phyloP scores from a whole-genome alignment of 805 yeast species.

The Lipomyces yamadae region DNA sequence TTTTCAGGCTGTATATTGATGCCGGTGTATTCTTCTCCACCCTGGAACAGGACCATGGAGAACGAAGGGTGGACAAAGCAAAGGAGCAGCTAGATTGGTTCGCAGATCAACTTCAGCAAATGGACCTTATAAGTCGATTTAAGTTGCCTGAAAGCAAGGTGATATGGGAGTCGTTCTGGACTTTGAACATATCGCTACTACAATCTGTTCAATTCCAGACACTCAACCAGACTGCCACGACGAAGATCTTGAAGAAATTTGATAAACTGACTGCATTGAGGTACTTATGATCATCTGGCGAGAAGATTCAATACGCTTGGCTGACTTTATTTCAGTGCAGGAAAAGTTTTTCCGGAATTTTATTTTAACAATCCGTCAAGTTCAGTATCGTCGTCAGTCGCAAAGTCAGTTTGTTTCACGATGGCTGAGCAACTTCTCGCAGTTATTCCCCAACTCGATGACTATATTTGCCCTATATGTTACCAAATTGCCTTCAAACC shows the following conservation, averaged over 20 bases:
- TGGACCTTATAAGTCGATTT: conserved; percentile 50
- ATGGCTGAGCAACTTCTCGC: conserved; percentile 60
- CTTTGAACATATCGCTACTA: conserved; percentile 59
- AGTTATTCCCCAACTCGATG: conserved; percentile 74
- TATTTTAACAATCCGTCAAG: conserved; percentile 14
- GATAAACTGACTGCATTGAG: conserved; percentile 70
- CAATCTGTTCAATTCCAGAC: conserved; percentile 64
- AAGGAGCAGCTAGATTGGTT: conserved; percentile 53
- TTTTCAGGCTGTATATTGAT: conserved; percentile 68
- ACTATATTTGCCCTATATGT: conserved; percentile 76
- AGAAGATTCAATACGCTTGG: not conserved
- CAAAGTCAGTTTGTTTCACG: conserved; percentile 56
- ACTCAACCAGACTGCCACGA: conserved; percentile 65
- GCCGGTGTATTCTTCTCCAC: conserved; percentile 65
- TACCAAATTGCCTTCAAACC: conserved; percentile 74
- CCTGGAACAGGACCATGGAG: conserved; percentile 54
- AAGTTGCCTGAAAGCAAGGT: conserved; percentile 52
- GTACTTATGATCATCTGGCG: not conserved
- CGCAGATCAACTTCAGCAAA: conserved; percentile 49
- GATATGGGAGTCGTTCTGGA: conserved; percentile 57
- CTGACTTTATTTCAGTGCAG: conserved; percentile 19
- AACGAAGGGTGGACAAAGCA: conserved; percentile 54
- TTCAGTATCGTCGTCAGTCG: conserved; percentile 45
- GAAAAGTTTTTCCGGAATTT: conserved; percentile 53
- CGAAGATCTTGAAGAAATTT: conserved; percentile 73